phyloP scores from a whole-genome alignment of 176 grass and related monocot genomes.

The Ensete ventricosum region DNA sequence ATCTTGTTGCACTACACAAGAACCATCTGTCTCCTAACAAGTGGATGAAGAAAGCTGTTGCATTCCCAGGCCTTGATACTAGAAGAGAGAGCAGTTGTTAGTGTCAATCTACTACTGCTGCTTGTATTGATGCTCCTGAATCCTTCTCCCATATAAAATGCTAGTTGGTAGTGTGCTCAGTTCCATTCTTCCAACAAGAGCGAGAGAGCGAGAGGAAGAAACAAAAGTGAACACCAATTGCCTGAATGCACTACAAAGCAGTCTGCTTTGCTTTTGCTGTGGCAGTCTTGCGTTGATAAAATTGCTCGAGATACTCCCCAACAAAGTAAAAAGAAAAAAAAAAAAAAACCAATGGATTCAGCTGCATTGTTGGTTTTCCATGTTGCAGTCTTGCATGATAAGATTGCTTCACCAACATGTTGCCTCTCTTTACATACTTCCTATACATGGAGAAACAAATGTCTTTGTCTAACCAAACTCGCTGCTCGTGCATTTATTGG shows the following conservation, averaged over 20 bases:
- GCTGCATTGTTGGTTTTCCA: neutral
- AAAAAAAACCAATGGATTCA: neutral
- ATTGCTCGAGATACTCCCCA: no score
- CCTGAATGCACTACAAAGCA: no score
- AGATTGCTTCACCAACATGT: neutral
- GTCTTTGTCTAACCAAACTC: neutral
- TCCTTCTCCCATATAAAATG: neutral
- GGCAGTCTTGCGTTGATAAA: no score
- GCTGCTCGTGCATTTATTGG: neutral
- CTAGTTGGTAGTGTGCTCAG: no score
- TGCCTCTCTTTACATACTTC: neutral
- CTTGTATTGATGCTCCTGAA: neutral
- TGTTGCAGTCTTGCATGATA: neutral
- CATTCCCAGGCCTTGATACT: neutral
- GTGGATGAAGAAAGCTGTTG: neutral
- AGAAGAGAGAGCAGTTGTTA: neutral
- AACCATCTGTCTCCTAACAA: neutral
- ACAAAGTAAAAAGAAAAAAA: neutral
- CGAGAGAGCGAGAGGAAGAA: no score
- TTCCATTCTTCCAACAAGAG: no score
- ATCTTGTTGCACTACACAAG: neutral
- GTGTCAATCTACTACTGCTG: neutral
- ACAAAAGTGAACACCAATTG: no score
- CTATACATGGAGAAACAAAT: neutral
- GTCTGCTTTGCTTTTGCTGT: no score